Evolutionary conservation across 495 filamentous ascomycete genomes (phyloP).

Genomic region (Aspergillus baeticus): DNA sequence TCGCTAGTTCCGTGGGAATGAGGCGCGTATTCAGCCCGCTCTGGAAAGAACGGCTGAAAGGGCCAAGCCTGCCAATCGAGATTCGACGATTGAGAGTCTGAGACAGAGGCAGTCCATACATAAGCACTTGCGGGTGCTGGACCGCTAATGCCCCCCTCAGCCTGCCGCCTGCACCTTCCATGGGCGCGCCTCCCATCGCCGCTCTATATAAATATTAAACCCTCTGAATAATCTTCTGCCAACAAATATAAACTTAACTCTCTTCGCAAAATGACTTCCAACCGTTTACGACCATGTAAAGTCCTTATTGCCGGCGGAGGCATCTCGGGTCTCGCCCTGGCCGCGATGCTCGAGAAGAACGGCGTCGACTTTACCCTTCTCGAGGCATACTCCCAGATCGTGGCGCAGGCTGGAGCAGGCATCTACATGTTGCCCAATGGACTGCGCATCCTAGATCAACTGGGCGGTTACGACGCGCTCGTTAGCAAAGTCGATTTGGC

Average conservation of each 20-base stretch:
- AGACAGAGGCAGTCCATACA: too few relatives aligned
- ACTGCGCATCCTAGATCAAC: background rate
- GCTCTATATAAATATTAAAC: too few relatives aligned
- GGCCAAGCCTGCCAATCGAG: too few relatives aligned
- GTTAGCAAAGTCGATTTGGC: background rate
- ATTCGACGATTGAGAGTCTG: too few relatives aligned
- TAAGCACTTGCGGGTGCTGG: too few relatives aligned
- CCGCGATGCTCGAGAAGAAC: background rate
- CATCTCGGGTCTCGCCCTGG: background rate
- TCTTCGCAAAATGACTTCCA: background rate
- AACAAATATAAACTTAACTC: background rate
- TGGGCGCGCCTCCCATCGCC: too few relatives aligned
- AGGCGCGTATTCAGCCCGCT: too few relatives aligned
- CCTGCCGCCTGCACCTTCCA: too few relatives aligned
- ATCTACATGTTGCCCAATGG: background rate
- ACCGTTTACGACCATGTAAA: background rate
- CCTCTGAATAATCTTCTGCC: too few relatives aligned
- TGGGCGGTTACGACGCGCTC: background rate
- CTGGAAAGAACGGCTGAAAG: too few relatives aligned
- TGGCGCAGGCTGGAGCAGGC: background rate
- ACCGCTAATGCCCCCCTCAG: too few relatives aligned
- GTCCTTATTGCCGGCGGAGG: background rate
- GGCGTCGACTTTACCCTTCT: background rate
- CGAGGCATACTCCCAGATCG: background rate
- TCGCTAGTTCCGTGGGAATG: too few relatives aligned